Conservation (phyloP, 768 basidiomycete genomes). For the Infundibulicybe gibba region DNA sequence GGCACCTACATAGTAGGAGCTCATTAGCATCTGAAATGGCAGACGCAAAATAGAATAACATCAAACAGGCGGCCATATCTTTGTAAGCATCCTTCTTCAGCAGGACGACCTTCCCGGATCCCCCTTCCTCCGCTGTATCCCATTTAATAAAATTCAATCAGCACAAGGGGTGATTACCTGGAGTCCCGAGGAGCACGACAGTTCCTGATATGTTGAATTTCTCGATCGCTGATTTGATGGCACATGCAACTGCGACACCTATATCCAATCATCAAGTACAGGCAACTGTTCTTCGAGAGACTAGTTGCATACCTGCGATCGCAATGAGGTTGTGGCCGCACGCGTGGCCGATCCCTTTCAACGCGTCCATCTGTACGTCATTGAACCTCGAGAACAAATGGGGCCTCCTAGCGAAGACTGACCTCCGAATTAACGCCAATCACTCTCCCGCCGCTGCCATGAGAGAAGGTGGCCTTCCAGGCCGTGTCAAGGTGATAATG, state of each 20-base stretch:
- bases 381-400: background rate
- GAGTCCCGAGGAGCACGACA: slow-evolving; percentile 73
- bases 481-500: slow-evolving; percentile 68
- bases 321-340: slow-evolving; percentile 87
- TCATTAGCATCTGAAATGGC: background rate
- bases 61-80: slow-evolving; percentile 74
- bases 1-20: slow-evolving; percentile 50
- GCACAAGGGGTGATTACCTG: slow-evolving; percentile 38
- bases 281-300: background rate
- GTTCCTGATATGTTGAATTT: slow-evolving; percentile 62
- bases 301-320: slow-evolving; percentile 36
- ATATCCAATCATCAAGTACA: slow-evolving; percentile 6
- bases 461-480: slow-evolving; percentile 66
- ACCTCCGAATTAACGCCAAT: slow-evolving; percentile 82
- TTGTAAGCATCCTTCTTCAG: slow-evolving; percentile 71
- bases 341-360: slow-evolving; percentile 61
- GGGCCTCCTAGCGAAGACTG: slow-evolving; percentile 14
- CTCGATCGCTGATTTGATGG: slow-evolving; percentile 60
- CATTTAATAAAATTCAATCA: too few species aligned
- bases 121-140: slow-evolving; percentile 69
- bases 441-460: slow-evolving; percentile 63
- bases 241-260: slow-evolving; percentile 71
- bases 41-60: slow-evolving; percentile 35
- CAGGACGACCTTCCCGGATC: slow-evolving; percentile 68
- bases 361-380: slow-evolving; percentile 52